These are phyloP conservation scores for Microdochium bolleyi DNA, from an alignment of 2,329 filamentous ascomycete species.

Conservation along the genomic window DNA sequence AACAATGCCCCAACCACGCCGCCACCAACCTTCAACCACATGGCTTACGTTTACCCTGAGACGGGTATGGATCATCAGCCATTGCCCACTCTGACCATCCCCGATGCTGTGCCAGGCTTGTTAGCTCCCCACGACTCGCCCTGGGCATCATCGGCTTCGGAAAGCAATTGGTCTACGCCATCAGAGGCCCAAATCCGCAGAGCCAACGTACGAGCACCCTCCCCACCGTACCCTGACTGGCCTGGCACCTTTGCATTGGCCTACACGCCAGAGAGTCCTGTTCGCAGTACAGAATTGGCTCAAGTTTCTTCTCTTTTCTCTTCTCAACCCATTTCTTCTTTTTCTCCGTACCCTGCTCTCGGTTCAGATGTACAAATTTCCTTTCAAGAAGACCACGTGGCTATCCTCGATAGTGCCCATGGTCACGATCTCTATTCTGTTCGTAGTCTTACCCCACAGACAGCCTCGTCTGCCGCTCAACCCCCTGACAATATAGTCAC, in stretches of 20 bases:
- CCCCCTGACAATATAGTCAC: constrained; percentile 41
- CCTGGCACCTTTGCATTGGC: constrained; percentile 4
- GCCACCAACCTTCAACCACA: not conserved
- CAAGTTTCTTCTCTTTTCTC: constrained; percentile 8
- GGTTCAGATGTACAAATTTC: constrained; percentile 25
- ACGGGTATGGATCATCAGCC: not conserved
- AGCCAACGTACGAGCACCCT: constrained; percentile 7
- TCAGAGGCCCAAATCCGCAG: constrained; percentile 23
- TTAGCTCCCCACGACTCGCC: constrained; percentile 26
- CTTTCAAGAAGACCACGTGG: constrained; percentile 24
- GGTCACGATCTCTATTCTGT: constrained; percentile 31
- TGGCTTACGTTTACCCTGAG: not conserved
- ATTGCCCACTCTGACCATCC: constrained; percentile 19
- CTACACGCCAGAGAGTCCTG: constrained; percentile 5
- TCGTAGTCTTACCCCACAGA: constrained; percentile 40
- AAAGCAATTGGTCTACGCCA: constrained; percentile 39
- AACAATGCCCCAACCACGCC: not conserved
- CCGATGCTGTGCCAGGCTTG: constrained; percentile 22
- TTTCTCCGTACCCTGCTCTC: constrained; percentile 24
- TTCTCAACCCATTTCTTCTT: constrained; percentile 13
- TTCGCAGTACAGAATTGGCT: constrained; percentile 2
- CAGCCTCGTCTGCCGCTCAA: constrained; percentile 32
- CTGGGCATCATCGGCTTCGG: constrained; percentile 36
- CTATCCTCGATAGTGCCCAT: constrained; percentile 23
- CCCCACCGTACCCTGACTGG: constrained; percentile 17